These are phyloP conservation scores for Helotiales sp. DNA, from an alignment of 2,329 filamentous ascomycete genomes.

Conservation along the genomic window DNA sequence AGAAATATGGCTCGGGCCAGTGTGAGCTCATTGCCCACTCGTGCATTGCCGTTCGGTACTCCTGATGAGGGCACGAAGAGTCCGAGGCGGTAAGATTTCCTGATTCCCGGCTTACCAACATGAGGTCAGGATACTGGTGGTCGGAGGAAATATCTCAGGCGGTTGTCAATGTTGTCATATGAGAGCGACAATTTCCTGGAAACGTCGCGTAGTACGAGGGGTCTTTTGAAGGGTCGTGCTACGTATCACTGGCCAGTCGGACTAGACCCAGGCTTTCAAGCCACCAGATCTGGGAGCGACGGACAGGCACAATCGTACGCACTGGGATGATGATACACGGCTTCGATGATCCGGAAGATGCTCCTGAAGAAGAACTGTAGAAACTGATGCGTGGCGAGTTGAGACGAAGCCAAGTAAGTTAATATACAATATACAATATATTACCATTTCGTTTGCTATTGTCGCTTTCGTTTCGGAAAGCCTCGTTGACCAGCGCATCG, in stretches of 20 bases:
- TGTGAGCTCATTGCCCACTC: constrained; percentile 6
- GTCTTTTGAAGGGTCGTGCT: not conserved
- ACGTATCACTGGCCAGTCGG: constrained; percentile 16
- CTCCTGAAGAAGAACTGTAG: not conserved
- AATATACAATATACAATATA: too few species aligned
- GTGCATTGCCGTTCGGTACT: not conserved
- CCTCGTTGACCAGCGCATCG: constrained; percentile 33
- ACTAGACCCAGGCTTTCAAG: constrained; percentile 13
- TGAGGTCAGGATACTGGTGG: not conserved
- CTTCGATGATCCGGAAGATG: not conserved
- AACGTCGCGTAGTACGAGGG: not conserved
- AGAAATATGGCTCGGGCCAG: constrained; percentile 6
- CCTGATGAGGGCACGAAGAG: not conserved
- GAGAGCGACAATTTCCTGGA: not conserved
- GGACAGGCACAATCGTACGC: constrained; percentile 1
- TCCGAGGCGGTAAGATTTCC: not conserved
- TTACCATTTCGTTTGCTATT: constrained; percentile 9
- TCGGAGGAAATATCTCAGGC: constrained; percentile 11
- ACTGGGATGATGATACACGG: constrained; percentile 13
- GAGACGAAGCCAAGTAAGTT: constrained; percentile 32
- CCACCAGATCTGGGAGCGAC: constrained; percentile 8
- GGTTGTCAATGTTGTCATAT: constrained; percentile 8
- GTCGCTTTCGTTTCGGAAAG: constrained; percentile 15
- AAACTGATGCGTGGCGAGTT: constrained; percentile 30
- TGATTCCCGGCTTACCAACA: not conserved